Evolutionary conservation across 495 filamentous ascomycete species (phyloP), one percentile per base, ranked within the genome.

Genomic region (Astrothelium macrocarpum): DNA sequence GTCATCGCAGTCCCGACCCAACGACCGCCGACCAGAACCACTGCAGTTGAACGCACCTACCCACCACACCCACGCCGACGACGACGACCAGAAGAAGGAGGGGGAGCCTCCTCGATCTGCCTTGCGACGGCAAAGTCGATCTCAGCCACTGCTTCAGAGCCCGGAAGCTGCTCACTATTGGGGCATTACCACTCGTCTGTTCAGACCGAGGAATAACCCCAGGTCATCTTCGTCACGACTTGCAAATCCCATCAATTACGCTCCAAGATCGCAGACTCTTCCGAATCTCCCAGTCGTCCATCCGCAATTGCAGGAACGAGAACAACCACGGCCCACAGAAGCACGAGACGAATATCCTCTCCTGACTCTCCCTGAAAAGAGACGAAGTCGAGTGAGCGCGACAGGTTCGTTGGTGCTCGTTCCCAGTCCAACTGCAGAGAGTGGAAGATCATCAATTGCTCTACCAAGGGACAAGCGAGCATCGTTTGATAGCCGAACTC

Each of bases 231-330:
- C 81, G 25, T 76, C 80, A 42, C 79, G 84, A 25, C 78, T 87
- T 63, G 85, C 83, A 82, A 87, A 87, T 67, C 84, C 84, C 32
- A 80, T 82, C 63, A 87, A 87, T 70, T 85, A 81, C 46, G 84
- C 83, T 4, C 84, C 83, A 58, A 74, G 81, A 70, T 62, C 60
- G 16, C 34, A 32, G 31, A 43, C 66, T 9, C 23, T 80, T 74
- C 28, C 79, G 74, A 49, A 78, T 77, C 23, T 80, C 76, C 59
- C 80, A 76, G 12, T 67, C 77, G 9, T 72, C 80, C 28, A 82
- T 79, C 58, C 76, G 80, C 46, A 71, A 74, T 25, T 78, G 75
- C 34, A 75, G 78, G 61, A 75, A 64, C 67, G 62, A 23, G 60
- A 36, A 46, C 59, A 71, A 67, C 31, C 67, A 63, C 25, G 36